phyloP scores from a whole-genome alignment of 306 rosid species.

The Elaeagnus macrophylla region DNA sequence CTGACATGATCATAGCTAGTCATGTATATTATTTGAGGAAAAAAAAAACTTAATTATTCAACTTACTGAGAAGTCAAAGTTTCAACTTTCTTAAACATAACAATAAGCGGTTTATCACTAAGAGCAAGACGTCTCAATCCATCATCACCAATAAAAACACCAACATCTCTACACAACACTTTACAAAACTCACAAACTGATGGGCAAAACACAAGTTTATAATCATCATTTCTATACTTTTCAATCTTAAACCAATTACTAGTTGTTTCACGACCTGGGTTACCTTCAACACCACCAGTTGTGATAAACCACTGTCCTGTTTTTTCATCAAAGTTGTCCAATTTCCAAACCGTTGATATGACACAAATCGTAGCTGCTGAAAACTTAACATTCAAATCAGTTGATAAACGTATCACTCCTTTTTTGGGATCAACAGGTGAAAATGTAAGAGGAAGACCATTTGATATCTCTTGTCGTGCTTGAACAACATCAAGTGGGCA shows the following conservation, averaged over 20 bases:
- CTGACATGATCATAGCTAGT: too few species aligned
- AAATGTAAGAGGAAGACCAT: slow-evolving; percentile 28
- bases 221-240: slow-evolving; percentile 14
- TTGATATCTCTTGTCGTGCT: slow-evolving; percentile 19
- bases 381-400: slow-evolving; percentile 34
- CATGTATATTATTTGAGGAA: too few species aligned
- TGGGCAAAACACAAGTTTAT: slow-evolving; percentile 37
- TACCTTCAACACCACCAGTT: slow-evolving; percentile 40
- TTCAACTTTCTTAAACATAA: slow-evolving; percentile 19
- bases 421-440: slow-evolving; percentile 29
- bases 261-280: slow-evolving; percentile 31
- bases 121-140: slow-evolving; percentile 22
- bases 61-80: too few species aligned
- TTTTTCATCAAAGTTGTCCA: slow-evolving; percentile 31
- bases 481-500: slow-evolving; percentile 46
- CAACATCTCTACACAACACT: slow-evolving; percentile 29
- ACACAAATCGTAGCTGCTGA: slow-evolving; percentile 15
- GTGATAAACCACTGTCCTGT: slow-evolving; percentile 38
- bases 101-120: slow-evolving; percentile 17
- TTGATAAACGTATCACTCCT: slow-evolving; percentile 36
- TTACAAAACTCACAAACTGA: slow-evolving; percentile 27
- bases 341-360: slow-evolving; percentile 43
- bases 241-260: slow-evolving; percentile 54
- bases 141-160: slow-evolving; percentile 15
- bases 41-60: too few species aligned